Percentiles rank a stretch among this genome's conserved stretches.
Conservation (phyloP, 2,329 filamentous ascomycete species). For the Ophiostoma ips region DNA sequence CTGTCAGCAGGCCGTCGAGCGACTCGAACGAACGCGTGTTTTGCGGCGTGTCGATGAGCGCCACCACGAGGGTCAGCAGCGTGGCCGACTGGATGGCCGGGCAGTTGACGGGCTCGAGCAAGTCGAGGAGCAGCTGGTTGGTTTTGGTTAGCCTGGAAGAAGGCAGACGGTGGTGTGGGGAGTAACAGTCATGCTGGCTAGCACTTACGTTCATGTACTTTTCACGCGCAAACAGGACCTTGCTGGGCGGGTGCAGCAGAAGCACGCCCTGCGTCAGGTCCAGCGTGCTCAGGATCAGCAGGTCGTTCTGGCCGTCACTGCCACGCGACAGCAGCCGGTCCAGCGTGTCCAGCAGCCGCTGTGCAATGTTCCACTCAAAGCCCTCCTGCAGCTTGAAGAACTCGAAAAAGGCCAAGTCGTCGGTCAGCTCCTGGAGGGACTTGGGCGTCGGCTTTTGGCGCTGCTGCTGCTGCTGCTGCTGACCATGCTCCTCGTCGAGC, state of each 20-base stretch:
- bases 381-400: constrained; percentile 96
- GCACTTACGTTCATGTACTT: constrained; percentile 84
- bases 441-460: constrained; percentile 28
- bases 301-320: constrained; percentile 56
- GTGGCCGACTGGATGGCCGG: constrained; percentile 84
- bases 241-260: constrained; percentile 79
- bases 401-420: constrained; percentile 82
- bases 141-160: constrained; percentile 3
- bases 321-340: constrained; percentile 18
- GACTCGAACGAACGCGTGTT: constrained; percentile 89
- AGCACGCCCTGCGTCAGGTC: constrained; percentile 81
- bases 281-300: constrained; percentile 75
- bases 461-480: constrained; percentile 21
- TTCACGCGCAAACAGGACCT: constrained; percentile 73
- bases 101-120: constrained; percentile 84
- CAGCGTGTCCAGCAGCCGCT: constrained; percentile 54
- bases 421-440: constrained; percentile 53
- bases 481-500: constrained; percentile 13
- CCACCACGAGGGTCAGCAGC: constrained; percentile 77
- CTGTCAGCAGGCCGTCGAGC: constrained; percentile 79
- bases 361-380: constrained; percentile 94
- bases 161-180: neutral
- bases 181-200: too few species aligned
- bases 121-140: constrained; percentile 64
- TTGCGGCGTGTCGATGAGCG: constrained; percentile 69